phyloP scores from a whole-genome alignment of 1,284 basidiomycete genomes.

The Earliella scabrosa region DNA sequence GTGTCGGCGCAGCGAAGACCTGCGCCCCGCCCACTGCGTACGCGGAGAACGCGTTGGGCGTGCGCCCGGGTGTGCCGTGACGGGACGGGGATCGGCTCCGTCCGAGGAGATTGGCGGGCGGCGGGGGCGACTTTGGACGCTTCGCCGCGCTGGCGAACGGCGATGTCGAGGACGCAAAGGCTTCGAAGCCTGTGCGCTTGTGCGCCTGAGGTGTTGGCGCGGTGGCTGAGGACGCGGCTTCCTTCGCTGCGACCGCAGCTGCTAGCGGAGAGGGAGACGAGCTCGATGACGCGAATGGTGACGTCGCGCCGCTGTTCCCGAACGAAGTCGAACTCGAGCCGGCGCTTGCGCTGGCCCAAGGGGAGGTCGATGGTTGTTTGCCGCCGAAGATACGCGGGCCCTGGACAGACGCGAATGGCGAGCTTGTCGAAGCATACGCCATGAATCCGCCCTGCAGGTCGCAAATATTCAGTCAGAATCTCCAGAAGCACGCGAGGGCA shows the following conservation, averaged over 20 bases:
- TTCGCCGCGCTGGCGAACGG: constrained; percentile 63
- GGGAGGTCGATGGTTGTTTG: constrained; percentile 31
- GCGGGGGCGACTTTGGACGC: constrained; percentile 37
- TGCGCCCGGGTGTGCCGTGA: constrained; percentile 19
- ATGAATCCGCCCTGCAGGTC: constrained; percentile 60
- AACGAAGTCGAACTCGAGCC: constrained; percentile 28
- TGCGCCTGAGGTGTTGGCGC: constrained; percentile 10
- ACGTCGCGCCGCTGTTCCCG: constrained; percentile 1
- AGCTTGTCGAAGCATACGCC: constrained; percentile 71
- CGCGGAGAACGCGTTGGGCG: constrained; percentile 59
- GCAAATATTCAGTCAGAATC: neutral
- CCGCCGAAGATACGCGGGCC: constrained; percentile 66
- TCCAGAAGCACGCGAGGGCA: constrained; percentile 7
- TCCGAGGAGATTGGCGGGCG: constrained; percentile 20
- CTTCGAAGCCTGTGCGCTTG: constrained; percentile 64
- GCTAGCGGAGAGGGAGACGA: constrained; percentile 18
- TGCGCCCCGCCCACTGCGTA: constrained; percentile 56
- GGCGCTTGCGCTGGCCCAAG: constrained; percentile 23
- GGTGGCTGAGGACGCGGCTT: constrained; percentile 13
- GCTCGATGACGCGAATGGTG: constrained; percentile 15
- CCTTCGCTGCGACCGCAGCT: constrained; percentile 8
- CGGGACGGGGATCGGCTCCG: constrained; percentile 32
- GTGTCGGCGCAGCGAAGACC: constrained; percentile 51
- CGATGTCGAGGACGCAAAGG: constrained; percentile 71
- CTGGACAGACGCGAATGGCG: constrained; percentile 71